phyloP scores from a whole-genome alignment of 805 yeast species.

The Candida incommunis region DNA sequence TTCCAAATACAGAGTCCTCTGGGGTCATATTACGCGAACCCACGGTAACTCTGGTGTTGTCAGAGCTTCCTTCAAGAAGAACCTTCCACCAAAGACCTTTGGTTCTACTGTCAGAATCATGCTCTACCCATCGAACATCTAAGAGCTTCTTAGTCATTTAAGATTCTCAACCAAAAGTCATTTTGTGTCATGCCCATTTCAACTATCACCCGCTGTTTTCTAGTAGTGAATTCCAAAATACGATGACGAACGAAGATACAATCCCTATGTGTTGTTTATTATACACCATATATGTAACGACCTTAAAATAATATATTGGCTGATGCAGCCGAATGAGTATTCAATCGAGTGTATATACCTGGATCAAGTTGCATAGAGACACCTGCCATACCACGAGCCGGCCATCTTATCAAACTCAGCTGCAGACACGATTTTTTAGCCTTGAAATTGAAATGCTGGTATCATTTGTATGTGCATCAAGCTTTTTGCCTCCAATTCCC shows the following conservation, averaged over 20 bases:
- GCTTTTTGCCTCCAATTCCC: too few relatives aligned
- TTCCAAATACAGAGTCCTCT: constrained; percentile 97
- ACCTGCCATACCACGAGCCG: too few relatives aligned
- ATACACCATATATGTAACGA: background rate
- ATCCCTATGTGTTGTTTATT: background rate
- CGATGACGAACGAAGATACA: too few relatives aligned
- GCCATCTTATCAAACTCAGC: too few relatives aligned
- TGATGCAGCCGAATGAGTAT: background rate
- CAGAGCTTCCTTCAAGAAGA: constrained; percentile 97
- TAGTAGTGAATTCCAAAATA: too few relatives aligned
- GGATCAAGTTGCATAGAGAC: too few relatives aligned
- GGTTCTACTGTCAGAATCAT: constrained; percentile 99
- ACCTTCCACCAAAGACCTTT: constrained; percentile 98
- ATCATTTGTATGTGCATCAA: too few relatives aligned
- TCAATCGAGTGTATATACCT: too few relatives aligned
- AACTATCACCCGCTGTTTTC: too few relatives aligned
- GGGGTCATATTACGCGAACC: constrained; percentile 98
- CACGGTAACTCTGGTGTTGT: constrained; percentile 98
- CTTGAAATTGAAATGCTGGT: too few relatives aligned
- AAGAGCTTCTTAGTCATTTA: too few relatives aligned
- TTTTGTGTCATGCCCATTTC: background rate
- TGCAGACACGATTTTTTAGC: too few relatives aligned
- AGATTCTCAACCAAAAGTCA: background rate
- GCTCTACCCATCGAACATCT: constrained; percentile 99
- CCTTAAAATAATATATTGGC: constrained; percentile 1